Base-by-base conservation (phyloP, 1,284 basidiomycete species). In the Rhodotorula sp. region DNA sequence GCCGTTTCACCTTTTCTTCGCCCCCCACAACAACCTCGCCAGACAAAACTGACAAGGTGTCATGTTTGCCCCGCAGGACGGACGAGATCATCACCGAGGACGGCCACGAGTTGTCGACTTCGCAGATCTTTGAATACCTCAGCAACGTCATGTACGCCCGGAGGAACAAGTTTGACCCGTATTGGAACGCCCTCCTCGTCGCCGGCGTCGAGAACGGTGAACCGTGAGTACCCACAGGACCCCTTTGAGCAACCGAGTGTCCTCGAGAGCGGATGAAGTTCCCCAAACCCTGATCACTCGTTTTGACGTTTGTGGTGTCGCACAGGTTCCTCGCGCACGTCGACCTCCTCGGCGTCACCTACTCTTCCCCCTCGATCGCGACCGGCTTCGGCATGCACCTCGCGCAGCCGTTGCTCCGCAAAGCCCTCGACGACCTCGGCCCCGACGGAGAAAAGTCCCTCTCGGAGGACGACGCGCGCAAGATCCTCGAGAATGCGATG, bases 311-410 rank as follows among this genome's bases (percentile, higher is more conserved):
- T 3, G 4, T 6, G 24, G 15, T 15, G 29, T 3, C 29, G 1
- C 37, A 15, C 75, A 93, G 92, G 48, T 95, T 95, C 85, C 83
- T 99, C 61, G 89, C 93, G 4, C 99, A 91, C 79, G 95, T 99
- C 58, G 95, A 99, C 81, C 85, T 99, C n/a, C 85, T 97, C 24
- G 96, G 96, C 44, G 96, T 93, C 33, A 98, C 96, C 0, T 99
- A 98, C 80, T 87, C 90, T 17, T 87, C 94, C 14, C 89, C 91
- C n/a, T 95, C 94, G 8, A 87, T 99, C 51, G 96, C 95, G 3
- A 98, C 96, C 0, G 95, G 96, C 1, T 98, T 93, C 80, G 96
- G 95, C n/a, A 86, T 89, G 26, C 90, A 95, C 82, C 90, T 99
- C 66, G 95, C 95, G 4, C 90, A 93, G 78, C 96, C 96, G 0